phyloP scores from a whole-genome alignment of 2,329 filamentous ascomycete genomes.

The Fusarium duplospermum region DNA sequence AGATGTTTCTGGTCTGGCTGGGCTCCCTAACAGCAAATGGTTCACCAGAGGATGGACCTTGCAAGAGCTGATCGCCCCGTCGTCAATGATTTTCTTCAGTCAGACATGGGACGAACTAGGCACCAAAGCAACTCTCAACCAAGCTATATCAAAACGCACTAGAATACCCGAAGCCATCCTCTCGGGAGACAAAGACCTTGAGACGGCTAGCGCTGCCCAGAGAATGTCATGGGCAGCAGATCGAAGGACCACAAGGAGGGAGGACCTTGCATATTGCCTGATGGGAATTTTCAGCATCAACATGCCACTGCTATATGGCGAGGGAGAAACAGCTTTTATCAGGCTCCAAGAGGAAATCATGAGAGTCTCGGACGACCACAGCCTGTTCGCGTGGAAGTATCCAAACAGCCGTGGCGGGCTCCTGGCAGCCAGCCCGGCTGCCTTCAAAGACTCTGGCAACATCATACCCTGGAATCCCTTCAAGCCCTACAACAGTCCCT shows the following conservation, averaged over 20 bases:
- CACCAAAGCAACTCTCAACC: not conserved
- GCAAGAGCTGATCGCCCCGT: not conserved
- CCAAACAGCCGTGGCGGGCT: constrained; percentile 1
- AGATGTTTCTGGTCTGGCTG: not conserved
- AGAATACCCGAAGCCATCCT: not conserved
- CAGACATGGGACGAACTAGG: not conserved
- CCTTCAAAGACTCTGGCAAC: constrained; percentile 2
- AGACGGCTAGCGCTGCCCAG: constrained; percentile 24
- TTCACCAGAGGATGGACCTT: not conserved
- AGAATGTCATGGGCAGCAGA: constrained; percentile 45
- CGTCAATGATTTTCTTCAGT: not conserved
- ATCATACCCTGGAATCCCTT: constrained; percentile 4
- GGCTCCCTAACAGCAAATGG: not conserved
- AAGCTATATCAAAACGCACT: not conserved
- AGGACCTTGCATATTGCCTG: constrained; percentile 47
- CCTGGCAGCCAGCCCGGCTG: not conserved
- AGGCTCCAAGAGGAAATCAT: constrained; percentile 43
- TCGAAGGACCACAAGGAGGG: constrained; percentile 38
- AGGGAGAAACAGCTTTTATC: constrained; percentile 40
- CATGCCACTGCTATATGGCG: constrained; percentile 47
- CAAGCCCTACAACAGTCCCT: constrained; percentile 1
- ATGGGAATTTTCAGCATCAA: constrained; percentile 47
- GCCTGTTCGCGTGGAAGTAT: constrained; percentile 7
- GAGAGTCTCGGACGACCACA: constrained; percentile 2
- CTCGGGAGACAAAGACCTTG: not conserved